phyloP scores from a whole-genome alignment of 352 stramenopile species.

The Pythium sukuiense region DNA sequence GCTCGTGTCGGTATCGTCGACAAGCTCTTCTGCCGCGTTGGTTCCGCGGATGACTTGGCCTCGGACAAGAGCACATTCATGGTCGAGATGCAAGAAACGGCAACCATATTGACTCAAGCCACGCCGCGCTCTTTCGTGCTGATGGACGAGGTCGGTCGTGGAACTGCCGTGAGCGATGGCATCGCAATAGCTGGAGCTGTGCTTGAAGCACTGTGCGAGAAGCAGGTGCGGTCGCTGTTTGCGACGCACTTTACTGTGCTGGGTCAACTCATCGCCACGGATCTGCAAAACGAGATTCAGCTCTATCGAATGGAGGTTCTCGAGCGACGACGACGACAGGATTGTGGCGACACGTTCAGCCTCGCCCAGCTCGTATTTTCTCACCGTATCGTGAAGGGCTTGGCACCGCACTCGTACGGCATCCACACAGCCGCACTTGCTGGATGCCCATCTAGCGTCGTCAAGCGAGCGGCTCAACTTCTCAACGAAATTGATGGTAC shows the following conservation, averaged over 20 bases:
- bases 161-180: slow-evolving; percentile 78
- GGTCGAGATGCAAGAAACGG: slow-evolving; percentile 88
- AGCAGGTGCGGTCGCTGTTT: slow-evolving; percentile 68
- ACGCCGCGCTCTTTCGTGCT: slow-evolving; percentile 81
- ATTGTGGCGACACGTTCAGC: slow-evolving; percentile 17
- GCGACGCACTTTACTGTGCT: slow-evolving; percentile 86
- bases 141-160: slow-evolving; percentile 87
- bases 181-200: slow-evolving; percentile 78
- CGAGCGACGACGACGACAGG: slow-evolving; percentile 21
- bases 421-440: slow-evolving; percentile 76
- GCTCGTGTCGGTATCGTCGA: slow-evolving; percentile 72
- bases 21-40: slow-evolving; percentile 82
- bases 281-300: slow-evolving; percentile 41
- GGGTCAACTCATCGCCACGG: slow-evolving; percentile 34
- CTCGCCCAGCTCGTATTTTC: slow-evolving; percentile 63
- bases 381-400: slow-evolving; percentile 67
- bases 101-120: slow-evolving; percentile 71
- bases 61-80: slow-evolving; percentile 85
- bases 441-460: slow-evolving; percentile 51
- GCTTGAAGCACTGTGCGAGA: slow-evolving; percentile 64
- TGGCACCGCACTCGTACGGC: slow-evolving; percentile 74
- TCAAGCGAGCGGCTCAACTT: slow-evolving; percentile 51
- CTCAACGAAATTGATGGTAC: slow-evolving; percentile 31
- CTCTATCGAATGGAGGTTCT: slow-evolving; percentile 76
- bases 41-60: slow-evolving; percentile 77